Evolutionary conservation across 2,329 filamentous ascomycete species (phyloP), one percentile per base, ranked within the genome.

Genomic region (Harringtonia aguacate): DNA sequence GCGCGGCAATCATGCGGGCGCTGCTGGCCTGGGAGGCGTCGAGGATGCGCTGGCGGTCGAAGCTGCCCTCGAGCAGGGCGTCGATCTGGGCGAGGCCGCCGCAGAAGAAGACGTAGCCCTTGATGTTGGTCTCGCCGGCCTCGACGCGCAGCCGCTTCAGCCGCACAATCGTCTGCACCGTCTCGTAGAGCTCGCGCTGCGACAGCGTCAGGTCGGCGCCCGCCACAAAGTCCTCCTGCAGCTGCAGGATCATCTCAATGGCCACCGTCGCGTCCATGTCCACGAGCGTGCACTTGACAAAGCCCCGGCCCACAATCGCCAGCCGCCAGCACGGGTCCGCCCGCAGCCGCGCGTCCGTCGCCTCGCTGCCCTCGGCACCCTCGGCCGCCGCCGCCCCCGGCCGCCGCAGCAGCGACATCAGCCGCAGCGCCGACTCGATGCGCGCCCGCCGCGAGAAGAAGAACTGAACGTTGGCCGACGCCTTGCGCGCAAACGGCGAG

Each of bases 101-200:
- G 18, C 36, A 18, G 39, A 52, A 48, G 33, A 54, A 46, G 21
- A 48, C 21, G 36, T 45, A 46, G 24, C 48, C 44, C 44, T 51
- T 51, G 39, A 52, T 48, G 36, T 50, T 53, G 28, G 51, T 53
- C 46, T 53, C 52, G 44, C 52, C 52, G 4, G 36, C 46, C 40
- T 44, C 35, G 27, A 54, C 35, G 37, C 52, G 50, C 7, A 22
- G 38, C 13, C 46, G 44, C 18, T 41, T 20, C 36, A 51, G 14
- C 13, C 36, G 31, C 12, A 39, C 22, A 2, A 39, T 20, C 9
- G 36, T 28, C 33, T 21, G 36, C 18, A 48, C 41, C 3, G 43
- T 41, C 17, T 48, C 47, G 49, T 47, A 48, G 20, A 52, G 44
- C 46, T 52, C 50, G 36, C 46, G 46, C 33, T 52, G 50, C 24